Base-by-base conservation (phyloP, 495 filamentous ascomycete genomes). In the Aspergillus carlsbadensis region DNA sequence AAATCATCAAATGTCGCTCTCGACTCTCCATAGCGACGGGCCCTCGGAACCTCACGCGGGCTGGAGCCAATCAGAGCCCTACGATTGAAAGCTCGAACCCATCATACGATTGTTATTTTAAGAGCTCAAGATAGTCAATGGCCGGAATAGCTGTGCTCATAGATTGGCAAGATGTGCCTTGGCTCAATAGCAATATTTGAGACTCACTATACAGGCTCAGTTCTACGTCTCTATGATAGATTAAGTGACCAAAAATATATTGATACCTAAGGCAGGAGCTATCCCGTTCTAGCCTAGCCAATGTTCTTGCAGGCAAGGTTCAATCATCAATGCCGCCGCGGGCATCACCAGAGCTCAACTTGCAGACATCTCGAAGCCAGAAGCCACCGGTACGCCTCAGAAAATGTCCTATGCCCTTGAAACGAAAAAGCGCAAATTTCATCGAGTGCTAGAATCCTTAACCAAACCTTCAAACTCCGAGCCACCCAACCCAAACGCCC, bases 341-440 rank as follows among this genome's bases (percentile, higher is more conserved):
- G n/a, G n/a, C n/a, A n/a, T n/a, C 26, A 4, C 26, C 26, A 8
- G 8, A 29, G 26, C 26, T 29, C 26, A 29, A 8, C 8, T 29
- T 29, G 26, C 26, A 8, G 3, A 3, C 26, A 29, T 8, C 3
- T 29, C 26, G 8, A 29, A 3, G 8, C 22, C 14, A 10, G 41
- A 29, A 15, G 24, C 17, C 15, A 37, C 39, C 24, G 42, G 21
- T 42, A 37, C 14, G 10, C 43, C 10, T 47, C 40, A n/a, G 44
- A 69, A 67, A 15, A 78, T 84, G 69, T 79, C 81, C 10, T 81
- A 79, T 63, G 78, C 74, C 3, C 63, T 78, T 10, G 76, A 79
- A 49, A 79, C 78, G 7, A 82, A 80, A 48, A 82, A 82, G 63
- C 74, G 79, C 22, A 82, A 83, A 52, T 82, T 81, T 36, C 73